Percentiles rank a stretch among this genome's conserved stretches.
phyloP scores from a whole-genome alignment of 2,329 filamentous ascomycete genomes.

The Domatiomyces globalis region DNA sequence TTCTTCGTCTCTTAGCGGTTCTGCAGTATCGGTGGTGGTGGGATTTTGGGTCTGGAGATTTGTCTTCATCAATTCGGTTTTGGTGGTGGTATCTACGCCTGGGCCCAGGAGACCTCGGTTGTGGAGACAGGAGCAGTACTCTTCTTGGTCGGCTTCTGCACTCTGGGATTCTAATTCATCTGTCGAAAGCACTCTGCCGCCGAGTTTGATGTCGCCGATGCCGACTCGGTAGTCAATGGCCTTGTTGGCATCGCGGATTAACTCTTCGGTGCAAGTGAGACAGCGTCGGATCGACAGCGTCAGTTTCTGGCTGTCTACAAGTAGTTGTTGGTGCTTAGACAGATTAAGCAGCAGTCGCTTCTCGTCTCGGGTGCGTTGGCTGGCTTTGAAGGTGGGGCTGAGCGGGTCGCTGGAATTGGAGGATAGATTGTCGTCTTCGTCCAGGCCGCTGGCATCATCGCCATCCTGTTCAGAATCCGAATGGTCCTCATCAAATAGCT shows the following conservation, averaged over 20 bases:
- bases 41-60: neutral
- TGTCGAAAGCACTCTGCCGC: slow-evolving; percentile 59
- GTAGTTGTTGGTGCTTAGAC: slow-evolving; percentile 71
- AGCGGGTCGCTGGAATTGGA: slow-evolving; percentile 19
- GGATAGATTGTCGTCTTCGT: slow-evolving; percentile 26
- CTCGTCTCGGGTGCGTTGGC: slow-evolving; percentile 60
- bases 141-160: slow-evolving; percentile 4
- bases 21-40: neutral
- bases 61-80: neutral
- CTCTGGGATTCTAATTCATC: slow-evolving; percentile 40
- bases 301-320: slow-evolving; percentile 85
- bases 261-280: slow-evolving; percentile 72
- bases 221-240: slow-evolving; percentile 72
- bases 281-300: slow-evolving; percentile 88
- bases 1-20: neutral
- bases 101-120: slow-evolving; percentile 15
- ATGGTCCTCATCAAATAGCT: slow-evolving; percentile 25
- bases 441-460: slow-evolving; percentile 14
- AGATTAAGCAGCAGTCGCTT: slow-evolving; percentile 73
- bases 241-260: slow-evolving; percentile 78
- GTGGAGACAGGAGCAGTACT: slow-evolving; percentile 4
- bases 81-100: slow-evolving; percentile 6
- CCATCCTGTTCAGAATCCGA: slow-evolving; percentile 23
- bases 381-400: slow-evolving; percentile 27
- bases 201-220: slow-evolving; percentile 65